These are phyloP conservation scores for Coprinopsis sp. DNA, from an alignment of 768 basidiomycete genomes.

Conservation along the genomic window DNA sequence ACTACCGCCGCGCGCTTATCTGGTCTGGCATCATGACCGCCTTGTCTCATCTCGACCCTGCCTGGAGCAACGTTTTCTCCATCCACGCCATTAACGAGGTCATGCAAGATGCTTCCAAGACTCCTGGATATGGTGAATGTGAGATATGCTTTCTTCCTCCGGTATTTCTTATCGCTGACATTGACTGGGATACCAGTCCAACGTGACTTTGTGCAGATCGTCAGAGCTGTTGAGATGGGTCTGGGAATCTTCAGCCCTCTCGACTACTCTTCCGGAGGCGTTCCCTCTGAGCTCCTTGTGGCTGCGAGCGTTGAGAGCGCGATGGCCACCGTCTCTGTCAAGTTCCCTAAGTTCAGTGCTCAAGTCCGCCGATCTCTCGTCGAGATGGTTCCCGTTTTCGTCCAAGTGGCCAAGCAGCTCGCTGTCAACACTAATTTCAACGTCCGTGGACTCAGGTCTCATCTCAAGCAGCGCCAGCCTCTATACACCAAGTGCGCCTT, in stretches of 20 bases:
- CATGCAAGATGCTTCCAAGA: constrained; percentile 62
- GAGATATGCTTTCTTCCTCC: constrained; percentile 17
- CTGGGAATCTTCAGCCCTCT: constrained; percentile 49
- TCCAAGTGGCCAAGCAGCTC: constrained; percentile 24
- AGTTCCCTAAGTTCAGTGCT: constrained; percentile 17
- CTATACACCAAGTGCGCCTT: constrained; percentile 35
- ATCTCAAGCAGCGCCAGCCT: constrained; percentile 11
- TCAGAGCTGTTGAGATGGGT: constrained; percentile 58
- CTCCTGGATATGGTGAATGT: constrained; percentile 72
- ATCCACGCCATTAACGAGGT: constrained; percentile 80
- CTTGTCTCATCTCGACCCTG: constrained; percentile 63
- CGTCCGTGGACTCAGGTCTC: constrained; percentile 7
- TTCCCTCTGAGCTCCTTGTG: background rate
- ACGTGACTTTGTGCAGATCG: constrained; percentile 58
- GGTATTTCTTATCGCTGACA: background rate
- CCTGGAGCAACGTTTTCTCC: constrained; percentile 61
- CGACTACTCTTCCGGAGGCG: constrained; percentile 13
- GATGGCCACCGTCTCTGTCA: constrained; percentile 17
- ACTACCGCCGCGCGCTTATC: constrained; percentile 73
- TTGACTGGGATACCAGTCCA: constrained; percentile 46
- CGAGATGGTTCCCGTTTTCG: constrained; percentile 35
- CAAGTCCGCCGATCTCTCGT: constrained; percentile 35
- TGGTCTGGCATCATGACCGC: constrained; percentile 81
- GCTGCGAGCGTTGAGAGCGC: background rate
- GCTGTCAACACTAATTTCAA: constrained; percentile 18